A percentile compares a stretch with the other conserved stretches of the same genome.
Conservation (phyloP, 306 rosid genomes). For the Cucumis melo region DNA sequence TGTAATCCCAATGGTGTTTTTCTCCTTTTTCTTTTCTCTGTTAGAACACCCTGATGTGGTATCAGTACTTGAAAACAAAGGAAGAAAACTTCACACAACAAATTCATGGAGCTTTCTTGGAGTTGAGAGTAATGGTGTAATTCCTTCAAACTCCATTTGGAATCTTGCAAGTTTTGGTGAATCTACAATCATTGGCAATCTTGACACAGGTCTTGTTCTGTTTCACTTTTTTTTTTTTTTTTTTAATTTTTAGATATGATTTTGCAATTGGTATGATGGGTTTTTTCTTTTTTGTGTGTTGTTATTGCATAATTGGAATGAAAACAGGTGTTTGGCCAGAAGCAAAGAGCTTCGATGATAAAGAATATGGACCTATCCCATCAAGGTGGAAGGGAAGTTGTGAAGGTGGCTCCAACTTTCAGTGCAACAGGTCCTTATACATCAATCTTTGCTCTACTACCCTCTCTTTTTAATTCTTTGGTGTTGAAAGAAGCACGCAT, state of each 20-base stretch:
- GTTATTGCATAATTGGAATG: background rate
- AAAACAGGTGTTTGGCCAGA: slow-evolving; percentile 2
- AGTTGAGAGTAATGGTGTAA: slow-evolving; percentile 18
- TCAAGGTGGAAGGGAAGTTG: background rate
- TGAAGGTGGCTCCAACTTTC: slow-evolving; percentile 2
- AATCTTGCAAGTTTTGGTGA: slow-evolving; percentile 46
- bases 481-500: background rate
- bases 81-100: slow-evolving; percentile 28
- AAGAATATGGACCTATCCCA: background rate
- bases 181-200: slow-evolving; percentile 40
- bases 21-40: background rate
- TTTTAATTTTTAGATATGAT: too few species aligned
- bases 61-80: slow-evolving; percentile 25
- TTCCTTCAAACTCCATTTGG: slow-evolving; percentile 24
- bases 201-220: slow-evolving; percentile 43
- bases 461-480: background rate
- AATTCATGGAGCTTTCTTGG: slow-evolving; percentile 56
- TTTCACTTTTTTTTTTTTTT: too few species aligned
- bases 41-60: slow-evolving; percentile 31
- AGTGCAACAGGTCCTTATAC: background rate
- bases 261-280: background rate
- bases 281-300: too few species aligned
- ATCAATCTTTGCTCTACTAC: background rate
- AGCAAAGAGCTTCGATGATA: background rate
- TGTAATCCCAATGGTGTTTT: background rate